Evolutionary conservation across 106 monocot genomes (phyloP), one percentile per base, ranked within the genome.

Genomic region (Dioscorea dumetorum): DNA sequence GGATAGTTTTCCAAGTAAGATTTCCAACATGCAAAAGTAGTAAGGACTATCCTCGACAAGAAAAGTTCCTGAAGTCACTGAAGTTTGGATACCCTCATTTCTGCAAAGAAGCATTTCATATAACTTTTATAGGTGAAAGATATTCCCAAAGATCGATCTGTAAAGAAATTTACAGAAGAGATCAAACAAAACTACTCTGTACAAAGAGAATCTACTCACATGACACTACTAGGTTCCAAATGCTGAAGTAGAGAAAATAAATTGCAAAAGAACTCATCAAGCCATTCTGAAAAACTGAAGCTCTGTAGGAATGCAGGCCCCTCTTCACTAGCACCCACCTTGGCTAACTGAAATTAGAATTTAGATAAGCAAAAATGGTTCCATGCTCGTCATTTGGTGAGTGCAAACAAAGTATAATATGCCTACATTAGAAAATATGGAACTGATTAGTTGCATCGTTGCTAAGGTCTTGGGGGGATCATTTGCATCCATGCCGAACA

Each of bases 401-500:
- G 5, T 66, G 22, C 33, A 58, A 56, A 18, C 13, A 56, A 56
- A 19, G 54, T 56, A 56, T 56, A 19, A 4, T 56, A 22, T 61
- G 78, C 99, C 72, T 62, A 99, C 99, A 90, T 88, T 99, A 18
- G 99, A 99, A 79, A 93, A 90, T 74, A 99, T 75, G 22, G 99
- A 87, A 58, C 90, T 87, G 78, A 99, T 87, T 48, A 99, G 76
- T 77, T 93, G 93, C 99, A 99, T 93, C n/a, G 90, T 83, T 60
- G 93, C 99, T 65, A 93, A 76, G 51, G 99, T 93, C 76, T 99
- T 99, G 13, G 99, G 99, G 54, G 99, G 99, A 87, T 99, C 99
- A 85, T 99, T 99, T 33, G 99, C 99, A 87, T 99, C 97, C 77
- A 99, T 87, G 57, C 99, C 99, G 63, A 99, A 90, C 71, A 99